Percentiles rank a stretch among this genome's conserved stretches.
Conservation (phyloP, 768 basidiomycete genomes). For the Collybiopsis luxurians region DNA sequence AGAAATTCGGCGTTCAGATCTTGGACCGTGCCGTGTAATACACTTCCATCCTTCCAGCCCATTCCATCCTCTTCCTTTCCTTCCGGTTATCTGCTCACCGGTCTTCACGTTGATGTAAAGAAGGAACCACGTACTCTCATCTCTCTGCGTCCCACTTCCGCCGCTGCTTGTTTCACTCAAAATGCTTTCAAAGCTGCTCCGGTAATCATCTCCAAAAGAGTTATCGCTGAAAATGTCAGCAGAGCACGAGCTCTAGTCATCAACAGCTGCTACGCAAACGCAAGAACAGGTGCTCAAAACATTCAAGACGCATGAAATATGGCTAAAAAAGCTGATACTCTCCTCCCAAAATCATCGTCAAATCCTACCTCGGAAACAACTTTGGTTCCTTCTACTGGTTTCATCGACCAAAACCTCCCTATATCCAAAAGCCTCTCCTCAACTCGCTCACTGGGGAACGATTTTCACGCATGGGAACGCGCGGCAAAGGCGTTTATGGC, state of each 20-base stretch:
- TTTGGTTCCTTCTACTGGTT: conserved; percentile 97
- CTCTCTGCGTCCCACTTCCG: conserved; percentile 69
- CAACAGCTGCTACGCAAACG: conserved; percentile 97
- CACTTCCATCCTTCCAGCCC: too few species aligned
- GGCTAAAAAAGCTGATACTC: conserved; percentile 71
- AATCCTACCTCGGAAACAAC: conserved; percentile 65
- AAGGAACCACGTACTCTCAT: conserved; percentile 79
- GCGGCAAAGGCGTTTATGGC: conserved; percentile 97
- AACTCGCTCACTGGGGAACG: conserved; percentile 60
- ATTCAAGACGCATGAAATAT: conserved; percentile 89
- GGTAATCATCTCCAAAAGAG: conserved; percentile 79
- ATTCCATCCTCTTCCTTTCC: conserved; percentile 68
- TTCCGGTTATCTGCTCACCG: conserved; percentile 69
- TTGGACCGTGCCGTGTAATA: too few species aligned
- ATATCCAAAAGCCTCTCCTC: conserved; percentile 74
- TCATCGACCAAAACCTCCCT: conserved; percentile 94
- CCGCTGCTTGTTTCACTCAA: conserved; percentile 91
- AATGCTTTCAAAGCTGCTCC: conserved; percentile 98
- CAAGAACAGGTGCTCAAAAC: conserved; percentile 92
- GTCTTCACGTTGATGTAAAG: conserved; percentile 84
- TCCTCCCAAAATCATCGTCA: conserved; percentile 54
- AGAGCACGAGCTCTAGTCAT: conserved; percentile 83
- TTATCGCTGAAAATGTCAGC: conserved; percentile 64
- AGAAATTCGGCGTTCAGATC: too few species aligned
- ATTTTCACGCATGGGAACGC: conserved; percentile 78